Evolutionary conservation across 495 filamentous ascomycete species (phyloP), one percentile per base, ranked within the genome.

Genomic region (Lophium mytilinum): DNA sequence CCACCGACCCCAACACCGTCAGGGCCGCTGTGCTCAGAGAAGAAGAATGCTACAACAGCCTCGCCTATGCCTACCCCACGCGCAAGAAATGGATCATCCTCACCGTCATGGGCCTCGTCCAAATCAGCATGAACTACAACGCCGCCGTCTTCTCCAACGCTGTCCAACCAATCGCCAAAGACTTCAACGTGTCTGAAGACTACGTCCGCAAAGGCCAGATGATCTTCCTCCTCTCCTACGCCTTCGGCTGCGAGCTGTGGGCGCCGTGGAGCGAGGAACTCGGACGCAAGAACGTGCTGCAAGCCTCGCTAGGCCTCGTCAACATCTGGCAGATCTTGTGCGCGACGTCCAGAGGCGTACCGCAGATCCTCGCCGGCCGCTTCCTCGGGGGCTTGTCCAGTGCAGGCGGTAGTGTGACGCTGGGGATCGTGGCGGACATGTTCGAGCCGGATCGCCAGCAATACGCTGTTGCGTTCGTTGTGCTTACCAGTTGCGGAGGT

Each of bases 51-150:
- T 51, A 51, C 35, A 2, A 51, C 1, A 1, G 14, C 12, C 24
- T 39, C 17, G 85, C 83, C 37, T 88, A 76, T 64, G 71, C 68
- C 45, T 89, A 80, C 57, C 72, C 83, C 0, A 54, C 57, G 14
- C 75, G 75, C 71, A 88, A 83, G 74, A 88, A 88, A 69, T 90
- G 85, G 85, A 77, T 66, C 49, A 85, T 89, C 61, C 76, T 89
- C 37, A 77, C 74, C 18, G 77, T 87, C 56, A 85, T 90, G 68
- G 87, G 88, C 71, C 65, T 78, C 37, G 83, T 90, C 9, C 86
- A 89, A 60, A 81, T 82, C 54, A 88, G 85, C 10, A 90, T 90
- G 86, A 90, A 90, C 74, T 86, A 89, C 75, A 89, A 89, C 73
- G 83, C 82, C n/a, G 80, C 79, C 36, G 76, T 87, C 12, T 89